phyloP scores from a whole-genome alignment of 2,329 filamentous ascomycete genomes.

The Colletotrichum neosansevieriae region DNA sequence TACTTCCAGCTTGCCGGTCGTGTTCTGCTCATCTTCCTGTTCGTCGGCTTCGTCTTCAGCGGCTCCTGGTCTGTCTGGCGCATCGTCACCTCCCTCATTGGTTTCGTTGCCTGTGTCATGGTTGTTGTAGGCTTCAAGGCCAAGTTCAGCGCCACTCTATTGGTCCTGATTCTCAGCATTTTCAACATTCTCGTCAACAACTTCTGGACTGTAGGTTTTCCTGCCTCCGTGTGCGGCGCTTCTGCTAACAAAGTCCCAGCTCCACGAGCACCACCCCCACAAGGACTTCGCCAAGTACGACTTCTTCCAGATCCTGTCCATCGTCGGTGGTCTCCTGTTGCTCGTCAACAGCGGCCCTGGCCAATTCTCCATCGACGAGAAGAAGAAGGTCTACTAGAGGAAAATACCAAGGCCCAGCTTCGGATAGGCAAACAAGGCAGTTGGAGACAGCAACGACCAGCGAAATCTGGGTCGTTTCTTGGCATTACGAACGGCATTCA shows the following conservation, averaged over 20 bases:
- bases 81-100: conserved; percentile 84
- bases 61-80: conserved; percentile 93
- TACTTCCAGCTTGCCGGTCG: conserved; percentile 98
- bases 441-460: conserved; percentile 10
- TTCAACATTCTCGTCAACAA: conserved; percentile 99
- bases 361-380: conserved; percentile 98
- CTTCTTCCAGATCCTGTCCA: conserved; percentile 99
- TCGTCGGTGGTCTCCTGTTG: conserved; percentile 94
- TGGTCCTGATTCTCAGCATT: conserved; percentile 93
- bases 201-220: conserved; percentile 92
- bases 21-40: conserved; percentile 96
- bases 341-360: conserved; percentile 99
- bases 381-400: conserved; percentile 98
- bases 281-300: conserved; percentile 99
- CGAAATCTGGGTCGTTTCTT: conserved; percentile 27
- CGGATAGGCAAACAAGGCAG: conserved; percentile 16
- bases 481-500: conserved; percentile 40
- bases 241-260: conserved; percentile 60
- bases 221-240: not conserved
- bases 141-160: conserved; percentile 96
- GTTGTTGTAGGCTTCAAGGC: conserved; percentile 99
- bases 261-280: conserved; percentile 97
- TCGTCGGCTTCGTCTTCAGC: conserved; percentile 95
- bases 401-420: conserved; percentile 19
- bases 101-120: conserved; percentile 95